phyloP scores from a whole-genome alignment of 345 rosid species.

The Gossypium bickii region DNA sequence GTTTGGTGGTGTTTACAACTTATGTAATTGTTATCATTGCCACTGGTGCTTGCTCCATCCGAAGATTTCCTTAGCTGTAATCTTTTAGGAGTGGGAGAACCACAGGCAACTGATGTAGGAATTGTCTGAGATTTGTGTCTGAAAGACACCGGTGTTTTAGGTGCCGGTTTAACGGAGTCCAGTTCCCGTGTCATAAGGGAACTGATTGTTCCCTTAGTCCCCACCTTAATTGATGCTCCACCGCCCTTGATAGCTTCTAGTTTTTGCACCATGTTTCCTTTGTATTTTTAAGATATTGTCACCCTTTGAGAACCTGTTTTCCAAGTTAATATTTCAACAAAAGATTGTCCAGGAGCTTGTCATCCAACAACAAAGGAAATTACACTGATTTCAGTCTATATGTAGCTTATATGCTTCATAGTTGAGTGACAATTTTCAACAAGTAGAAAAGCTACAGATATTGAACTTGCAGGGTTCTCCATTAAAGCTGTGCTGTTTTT shows the following conservation, averaged over 20 bases:
- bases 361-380: neutral
- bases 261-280: slow-evolving; percentile 60
- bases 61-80: slow-evolving; percentile 50
- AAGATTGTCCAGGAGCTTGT: slow-evolving; percentile 5
- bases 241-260: slow-evolving; percentile 73
- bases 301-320: slow-evolving; percentile 8
- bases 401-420: slow-evolving; percentile 2
- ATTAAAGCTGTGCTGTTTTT: neutral
- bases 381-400: neutral
- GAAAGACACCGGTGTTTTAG: slow-evolving; percentile 34
- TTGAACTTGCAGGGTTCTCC: neutral
- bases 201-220: slow-evolving; percentile 79
- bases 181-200: slow-evolving; percentile 80
- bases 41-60: slow-evolving; percentile 78
- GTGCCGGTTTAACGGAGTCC: slow-evolving; percentile 50
- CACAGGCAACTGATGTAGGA: slow-evolving; percentile 51
- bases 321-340: neutral
- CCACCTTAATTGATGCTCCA: slow-evolving; percentile 84
- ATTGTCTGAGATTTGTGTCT: slow-evolving; percentile 36
- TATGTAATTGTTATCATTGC: slow-evolving; percentile 33
- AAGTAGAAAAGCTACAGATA: neutral
- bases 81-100: slow-evolving; percentile 49
- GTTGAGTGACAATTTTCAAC: neutral
- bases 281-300: slow-evolving; percentile 15
- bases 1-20: slow-evolving; percentile 24